Evolutionary conservation across 768 basidiomycete species (phyloP), one percentile per base, ranked within the genome.

Genomic region (Terana coerulea): DNA sequence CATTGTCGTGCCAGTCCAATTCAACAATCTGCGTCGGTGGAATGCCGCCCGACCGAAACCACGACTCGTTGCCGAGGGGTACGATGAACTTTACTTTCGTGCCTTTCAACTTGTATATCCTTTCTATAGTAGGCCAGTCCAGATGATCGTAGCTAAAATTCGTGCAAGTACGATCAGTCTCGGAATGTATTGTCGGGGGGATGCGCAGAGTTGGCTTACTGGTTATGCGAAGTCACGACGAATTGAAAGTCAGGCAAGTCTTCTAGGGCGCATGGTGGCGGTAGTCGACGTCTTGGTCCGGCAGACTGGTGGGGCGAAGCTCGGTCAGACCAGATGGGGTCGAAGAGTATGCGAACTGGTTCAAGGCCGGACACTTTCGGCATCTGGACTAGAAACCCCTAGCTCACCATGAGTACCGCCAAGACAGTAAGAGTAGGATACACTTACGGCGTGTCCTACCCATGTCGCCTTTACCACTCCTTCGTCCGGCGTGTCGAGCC

Each of bases 141-240:
- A 73, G 66, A 51, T 75, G 74, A 56, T 74, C 73, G 55, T 73
- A 74, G 55, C 74, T 74, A 40, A 26, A 14, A n/a, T n/a, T n/a
- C n/a, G n/a, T n/a, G n/a, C n/a, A n/a, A n/a, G n/a, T n/a, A n/a
- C n/a, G n/a, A n/a, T 1, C 11, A 14, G 19, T 11, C 24, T 19
- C 35, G n/a, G 22, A 12, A 21, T n/a, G 21, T 47, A 21, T n/a
- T 21, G 21, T 37, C 3, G 28, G 48, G 7, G 21, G 6, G 24
- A 39, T 15, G 26, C 24, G 35, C 5, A n/a, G 11, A 33, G 29
- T 33, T 6, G 31, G 63, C 69, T n/a, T 40, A 75, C 74, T 75
- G 74, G 57, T 75, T 75, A 55, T 75, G 74, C 22, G 67, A 69
- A 40, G 72, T 69, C 2, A 64, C 66, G 19, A 75, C 68, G 39